Evolutionary conservation across 2,329 filamentous ascomycete genomes (phyloP).

Genomic region (Colletotrichum cereale): DNA sequence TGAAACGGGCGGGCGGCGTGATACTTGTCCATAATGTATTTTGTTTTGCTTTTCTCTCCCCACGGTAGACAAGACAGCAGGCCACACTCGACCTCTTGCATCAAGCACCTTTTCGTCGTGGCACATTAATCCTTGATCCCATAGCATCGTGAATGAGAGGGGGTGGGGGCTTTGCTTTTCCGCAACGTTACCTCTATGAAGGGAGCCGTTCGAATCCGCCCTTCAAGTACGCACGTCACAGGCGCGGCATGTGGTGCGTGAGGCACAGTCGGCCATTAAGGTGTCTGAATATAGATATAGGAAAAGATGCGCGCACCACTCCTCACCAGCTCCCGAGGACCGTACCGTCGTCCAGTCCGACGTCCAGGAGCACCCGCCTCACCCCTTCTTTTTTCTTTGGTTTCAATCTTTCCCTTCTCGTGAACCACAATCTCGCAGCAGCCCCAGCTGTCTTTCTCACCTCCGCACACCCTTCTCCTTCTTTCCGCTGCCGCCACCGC

Average conservation of each 20-base stretch:
- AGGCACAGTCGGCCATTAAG: neutral
- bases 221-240: neutral
- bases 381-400: neutral
- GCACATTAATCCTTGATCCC: neutral
- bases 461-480: constrained; percentile 60
- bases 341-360: neutral
- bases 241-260: neutral
- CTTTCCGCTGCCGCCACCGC: constrained; percentile 45
- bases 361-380: neutral
- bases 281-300: constrained; percentile 27
- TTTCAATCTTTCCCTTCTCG: constrained; percentile 4
- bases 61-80: neutral
- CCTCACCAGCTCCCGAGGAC: neutral
- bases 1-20: neutral
- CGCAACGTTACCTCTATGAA: neutral
- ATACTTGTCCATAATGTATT: constrained; percentile 23
- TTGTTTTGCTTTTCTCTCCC: neutral
- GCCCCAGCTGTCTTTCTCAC: constrained; percentile 24
- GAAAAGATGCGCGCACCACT: neutral
- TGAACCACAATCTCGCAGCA: neutral
- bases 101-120: neutral
- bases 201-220: neutral
- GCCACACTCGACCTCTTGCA: neutral
- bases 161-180: neutral
- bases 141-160: neutral